Evolutionary conservation across 768 basidiomycete species (phyloP), one percentile per base, ranked within the genome.

Genomic region (Amanita rubescens): DNA sequence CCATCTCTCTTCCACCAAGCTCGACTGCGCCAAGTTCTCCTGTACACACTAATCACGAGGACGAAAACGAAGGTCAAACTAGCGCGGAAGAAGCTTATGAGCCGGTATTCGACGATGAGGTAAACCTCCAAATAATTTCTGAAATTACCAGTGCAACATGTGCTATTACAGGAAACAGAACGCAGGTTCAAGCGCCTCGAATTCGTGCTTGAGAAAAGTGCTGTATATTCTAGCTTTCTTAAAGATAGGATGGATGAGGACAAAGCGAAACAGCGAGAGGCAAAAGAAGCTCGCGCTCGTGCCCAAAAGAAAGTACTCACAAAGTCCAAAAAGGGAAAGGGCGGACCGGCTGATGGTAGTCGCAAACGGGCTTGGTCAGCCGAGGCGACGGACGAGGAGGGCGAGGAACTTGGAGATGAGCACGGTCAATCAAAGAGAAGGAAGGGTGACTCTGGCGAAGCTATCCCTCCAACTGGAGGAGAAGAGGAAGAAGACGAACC

Each of bases 221-320:
- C 80, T 1, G 74, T 84, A n/a, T 93, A 86, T 61, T 84, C 90
- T 1, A 75, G 72, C 49, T 75, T 89, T 38, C 72, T 94, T 12
- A 80, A 83, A 44, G 73, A 80, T 20, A 79, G 85, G 53, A 92
- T 93, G 87, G 87, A 90, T 56, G 73, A 79, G 62, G 79, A 76
- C 53, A 75, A 71, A 57, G 59, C 56, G 48, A 67, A 63, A 34
- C 66, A 70, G 54, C 54, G 61, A 22, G 55, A 58, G 30, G 43
- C 32, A 19, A 54, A 60, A 45, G 57, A 60, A 15, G 56, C 37
- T 19, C 42, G 39, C 9, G 49, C 24, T 20, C 42, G 33, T 6
- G 24, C 41, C 9, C 17, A 34, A 19, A 46, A n/a, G n/a, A n/a
- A n/a, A n/a, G n/a, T n/a, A n/a, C n/a, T n/a, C n/a, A n/a, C n/a